Evolutionary conservation across 331 rosid genomes (phyloP), one percentile per base, ranked within the genome.

Genomic region (Erythrophleum ivorense): DNA sequence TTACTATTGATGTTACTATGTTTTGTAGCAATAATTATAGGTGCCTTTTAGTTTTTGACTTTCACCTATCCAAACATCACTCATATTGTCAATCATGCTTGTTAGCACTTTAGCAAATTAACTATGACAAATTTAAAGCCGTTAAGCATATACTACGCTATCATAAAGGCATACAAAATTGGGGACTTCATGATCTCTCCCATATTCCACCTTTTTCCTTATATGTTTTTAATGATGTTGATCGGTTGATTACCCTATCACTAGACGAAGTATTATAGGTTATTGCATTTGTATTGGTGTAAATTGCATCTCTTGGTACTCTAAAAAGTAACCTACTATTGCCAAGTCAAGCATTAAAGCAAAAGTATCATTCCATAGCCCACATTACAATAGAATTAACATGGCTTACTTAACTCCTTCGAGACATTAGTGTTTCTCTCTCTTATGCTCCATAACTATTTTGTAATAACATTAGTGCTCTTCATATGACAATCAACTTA

Each of bases 11-110:
- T 66, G 72, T 29, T 38, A 36, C 2, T 36, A 29, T 36, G 9
- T 16, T 66, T 36, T 11, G 29, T 5, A 66, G 29, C 29, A 24
- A 24, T 24, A 3, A 66, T 66, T 66, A 49, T 66, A 13, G 72
- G 29, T 38, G 48, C 24, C 6, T 49, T 66, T 15, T 29, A 66
- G 10, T 66, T 34, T 36, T 66, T 66, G n/a, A 66, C 50, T 13
- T 66, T 16, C 31, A 38, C 72, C 13, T 49, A 21, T 33, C 49
- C 31, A 5, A 6, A 48, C 14, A 71, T 46, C n/a, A 24, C 19
- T 21, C 59, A 46, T 71, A 59, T 6, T 24, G 72, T 66, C 40
- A 71, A 71, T 43, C 43, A 9, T 48, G 76, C 76, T 0, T 71
- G 21, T 24, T 43, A 21, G 6, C 59, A 14, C 43, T 48, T 48